phyloP scores from a whole-genome alignment of 352 stramenopile genomes.

The Phytophthora palmivora region DNA sequence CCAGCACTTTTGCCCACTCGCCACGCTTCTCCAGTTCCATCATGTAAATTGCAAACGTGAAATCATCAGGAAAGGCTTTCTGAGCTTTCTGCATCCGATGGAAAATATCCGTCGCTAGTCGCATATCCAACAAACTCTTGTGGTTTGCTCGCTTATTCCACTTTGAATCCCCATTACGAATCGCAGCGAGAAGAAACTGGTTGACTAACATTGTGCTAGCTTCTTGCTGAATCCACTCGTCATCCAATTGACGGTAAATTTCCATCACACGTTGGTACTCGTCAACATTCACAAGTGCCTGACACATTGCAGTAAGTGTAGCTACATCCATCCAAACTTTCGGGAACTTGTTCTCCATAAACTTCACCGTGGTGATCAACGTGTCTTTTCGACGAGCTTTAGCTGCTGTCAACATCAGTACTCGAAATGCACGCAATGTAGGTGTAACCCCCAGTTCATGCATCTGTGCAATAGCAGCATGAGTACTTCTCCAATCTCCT shows the following conservation, averaged over 20 bases:
- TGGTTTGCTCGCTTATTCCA: constrained; percentile 4
- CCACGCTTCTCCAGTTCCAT: constrained; percentile 55
- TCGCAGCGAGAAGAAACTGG: constrained; percentile 64
- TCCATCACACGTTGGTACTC: constrained; percentile 51
- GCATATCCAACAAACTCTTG: constrained; percentile 20
- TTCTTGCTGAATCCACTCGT: constrained; percentile 44
- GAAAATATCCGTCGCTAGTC: constrained; percentile 49
- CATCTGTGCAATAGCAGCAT: constrained; percentile 71
- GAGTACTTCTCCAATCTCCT: constrained; percentile 67
- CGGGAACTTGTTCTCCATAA: constrained; percentile 55
- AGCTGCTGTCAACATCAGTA: constrained; percentile 64
- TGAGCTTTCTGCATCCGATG: constrained; percentile 48
- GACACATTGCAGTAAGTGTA: constrained; percentile 68
- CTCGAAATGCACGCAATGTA: constrained; percentile 59
- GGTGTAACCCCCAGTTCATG: constrained; percentile 55
- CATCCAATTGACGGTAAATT: constrained; percentile 55
- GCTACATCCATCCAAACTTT: constrained; percentile 42
- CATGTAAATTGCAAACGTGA: constrained; percentile 71
- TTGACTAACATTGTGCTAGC: constrained; percentile 62
- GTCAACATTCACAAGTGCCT: constrained; percentile 59
- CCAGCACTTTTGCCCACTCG: constrained; percentile 53
- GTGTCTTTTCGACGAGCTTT: constrained; percentile 55
- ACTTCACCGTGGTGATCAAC: constrained; percentile 52
- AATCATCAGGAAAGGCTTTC: constrained; percentile 58
- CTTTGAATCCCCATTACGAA: constrained; percentile 26